A percentile compares a stretch with the other conserved stretches of the same genome.
phyloP scores from a whole-genome alignment of 169 alveolate genomes.

The Plasmodium blacklocki region DNA sequence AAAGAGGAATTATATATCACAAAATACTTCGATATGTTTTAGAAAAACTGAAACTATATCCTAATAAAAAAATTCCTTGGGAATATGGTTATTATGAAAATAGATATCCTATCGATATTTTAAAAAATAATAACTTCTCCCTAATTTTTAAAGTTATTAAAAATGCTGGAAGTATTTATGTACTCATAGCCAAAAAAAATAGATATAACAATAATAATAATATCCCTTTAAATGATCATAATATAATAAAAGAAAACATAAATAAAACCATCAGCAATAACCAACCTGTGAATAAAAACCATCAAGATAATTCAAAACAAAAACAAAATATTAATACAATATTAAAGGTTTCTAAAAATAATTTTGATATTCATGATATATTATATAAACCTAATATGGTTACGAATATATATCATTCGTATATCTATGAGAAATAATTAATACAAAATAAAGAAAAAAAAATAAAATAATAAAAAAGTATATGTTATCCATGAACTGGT shows the following conservation, averaged over 20 bases:
- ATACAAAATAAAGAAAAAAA: neutral
- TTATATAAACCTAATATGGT: neutral
- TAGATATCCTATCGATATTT: conserved; percentile 80
- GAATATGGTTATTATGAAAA: conserved; percentile 86
- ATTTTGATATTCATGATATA: conserved; percentile 33
- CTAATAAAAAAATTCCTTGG: conserved; percentile 87
- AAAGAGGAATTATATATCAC: conserved; percentile 83
- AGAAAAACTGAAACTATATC: conserved; percentile 81
- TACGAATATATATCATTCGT: too few species aligned
- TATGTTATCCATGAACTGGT: too few species aligned
- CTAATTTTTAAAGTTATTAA: conserved; percentile 57
- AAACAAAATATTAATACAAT: conserved; percentile 7
- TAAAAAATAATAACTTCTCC: conserved; percentile 58
- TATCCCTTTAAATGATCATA: neutral
- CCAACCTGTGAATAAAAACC: too few species aligned
- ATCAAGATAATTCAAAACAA: too few species aligned
- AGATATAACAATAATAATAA: neutral
- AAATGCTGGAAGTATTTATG: conserved; percentile 73
- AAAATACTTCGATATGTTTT: conserved; percentile 73
- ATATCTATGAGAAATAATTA: too few species aligned
- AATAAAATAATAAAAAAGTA: conserved; percentile 1
- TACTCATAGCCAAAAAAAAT: conserved; percentile 70
- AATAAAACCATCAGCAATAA: neutral
- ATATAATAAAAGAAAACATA: neutral
- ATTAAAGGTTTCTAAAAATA: neutral